Evolutionary conservation across 441 rosid genomes (phyloP).

Genomic region (Populus trichocarpa): DNA sequence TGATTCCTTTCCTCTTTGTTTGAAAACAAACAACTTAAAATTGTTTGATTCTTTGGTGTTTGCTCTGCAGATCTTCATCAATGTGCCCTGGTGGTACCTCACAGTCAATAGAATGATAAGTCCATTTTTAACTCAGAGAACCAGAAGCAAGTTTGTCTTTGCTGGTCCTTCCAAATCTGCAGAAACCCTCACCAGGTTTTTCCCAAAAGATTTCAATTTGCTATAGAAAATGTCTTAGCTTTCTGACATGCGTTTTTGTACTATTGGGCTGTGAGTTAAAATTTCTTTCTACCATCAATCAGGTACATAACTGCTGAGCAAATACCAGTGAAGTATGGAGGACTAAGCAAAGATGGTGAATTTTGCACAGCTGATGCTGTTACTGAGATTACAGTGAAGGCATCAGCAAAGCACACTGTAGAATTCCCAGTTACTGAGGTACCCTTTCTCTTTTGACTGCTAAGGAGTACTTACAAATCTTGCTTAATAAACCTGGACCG

Average conservation of each 20-base stretch:
- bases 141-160: slow-evolving; percentile 87
- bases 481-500: no score
- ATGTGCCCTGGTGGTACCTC: slow-evolving; percentile 99
- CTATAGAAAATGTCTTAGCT: background rate
- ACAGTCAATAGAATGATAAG: slow-evolving; percentile 73
- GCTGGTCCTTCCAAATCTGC: slow-evolving; percentile 56
- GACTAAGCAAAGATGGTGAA: slow-evolving; percentile 69
- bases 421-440: slow-evolving; percentile 79
- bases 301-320: slow-evolving; percentile 76
- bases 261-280: background rate
- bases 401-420: slow-evolving; percentile 68
- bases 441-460: background rate
- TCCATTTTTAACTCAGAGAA: slow-evolving; percentile 89
- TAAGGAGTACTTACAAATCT: background rate
- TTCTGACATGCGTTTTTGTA: background rate
- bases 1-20: background rate
- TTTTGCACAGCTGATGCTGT: slow-evolving; percentile 65
- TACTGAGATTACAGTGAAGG: slow-evolving; percentile 58
- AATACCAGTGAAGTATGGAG: slow-evolving; percentile 82
- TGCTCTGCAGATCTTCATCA: slow-evolving; percentile 66
- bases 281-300: background rate
- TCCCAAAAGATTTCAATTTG: background rate
- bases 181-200: background rate
- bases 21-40: background rate
- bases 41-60: background rate